Evolutionary conservation across 495 filamentous ascomycete species (phyloP).

Genomic region (Astrocystis sublimbata): DNA sequence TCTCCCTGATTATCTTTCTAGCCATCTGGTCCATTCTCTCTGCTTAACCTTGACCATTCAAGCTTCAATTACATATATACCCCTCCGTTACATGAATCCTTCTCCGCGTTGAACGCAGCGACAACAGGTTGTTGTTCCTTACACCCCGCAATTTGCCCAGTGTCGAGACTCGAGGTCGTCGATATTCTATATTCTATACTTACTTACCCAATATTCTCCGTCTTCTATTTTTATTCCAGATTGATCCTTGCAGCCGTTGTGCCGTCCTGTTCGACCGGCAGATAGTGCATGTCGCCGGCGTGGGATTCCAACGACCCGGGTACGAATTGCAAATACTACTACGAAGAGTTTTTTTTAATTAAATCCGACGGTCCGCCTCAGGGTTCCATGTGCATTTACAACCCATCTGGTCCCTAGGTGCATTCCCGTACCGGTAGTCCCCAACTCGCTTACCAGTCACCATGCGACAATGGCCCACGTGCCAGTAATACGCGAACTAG

Average conservation of each 20-base stretch:
- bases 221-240: neutral
- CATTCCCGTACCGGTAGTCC: neutral
- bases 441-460: constrained; percentile 23
- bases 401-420: constrained; percentile 11
- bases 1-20: neutral
- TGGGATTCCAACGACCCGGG: constrained; percentile 25
- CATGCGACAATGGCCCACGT: constrained; percentile 39
- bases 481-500: constrained; percentile 48
- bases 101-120: constrained; percentile 3
- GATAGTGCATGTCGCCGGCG: constrained; percentile 5
- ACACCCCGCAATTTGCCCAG: constrained; percentile 9
- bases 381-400: constrained; percentile 6
- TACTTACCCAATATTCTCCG: neutral
- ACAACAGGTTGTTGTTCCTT: constrained; percentile 3
- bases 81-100: constrained; percentile 4
- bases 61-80: neutral
- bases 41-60: constrained; percentile 6
- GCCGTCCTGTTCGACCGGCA: neutral
- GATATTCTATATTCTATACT: constrained; percentile 10
- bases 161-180: neutral
- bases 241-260: constrained; percentile 1
- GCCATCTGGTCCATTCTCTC: constrained; percentile 1
- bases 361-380: constrained; percentile 9
- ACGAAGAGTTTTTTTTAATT: constrained; percentile 14
- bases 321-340: constrained; percentile 19